Evolutionary conservation across 179 eudicot genomes (phyloP).

Genomic region (Vitellaria paradoxa): DNA sequence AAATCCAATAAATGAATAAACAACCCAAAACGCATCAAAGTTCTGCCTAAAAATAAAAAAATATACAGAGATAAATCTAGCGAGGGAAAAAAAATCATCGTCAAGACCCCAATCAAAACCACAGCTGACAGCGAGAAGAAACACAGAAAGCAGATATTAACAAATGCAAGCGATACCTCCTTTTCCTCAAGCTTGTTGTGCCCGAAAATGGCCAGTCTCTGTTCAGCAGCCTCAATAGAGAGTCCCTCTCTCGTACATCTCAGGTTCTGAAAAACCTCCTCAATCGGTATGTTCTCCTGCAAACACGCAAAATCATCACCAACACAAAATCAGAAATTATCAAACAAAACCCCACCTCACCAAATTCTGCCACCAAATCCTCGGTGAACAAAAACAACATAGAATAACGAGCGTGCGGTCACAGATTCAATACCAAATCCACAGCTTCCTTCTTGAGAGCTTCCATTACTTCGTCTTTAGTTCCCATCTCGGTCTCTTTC

Average conservation of each 20-base stretch:
- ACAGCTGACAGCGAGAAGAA: not conserved
- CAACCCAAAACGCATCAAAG: not conserved
- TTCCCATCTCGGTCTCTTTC: slow-evolving; percentile 39
- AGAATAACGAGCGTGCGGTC: not conserved
- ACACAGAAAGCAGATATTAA: not conserved
- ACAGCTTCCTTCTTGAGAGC: slow-evolving; percentile 65
- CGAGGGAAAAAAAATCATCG: too few relatives aligned
- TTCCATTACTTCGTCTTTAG: slow-evolving; percentile 48
- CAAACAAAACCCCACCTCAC: not conserved
- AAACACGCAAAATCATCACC: slow-evolving; percentile 3
- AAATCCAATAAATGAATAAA: slow-evolving; percentile 7
- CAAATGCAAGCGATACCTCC: slow-evolving; percentile 33
- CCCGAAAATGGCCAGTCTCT: slow-evolving; percentile 66
- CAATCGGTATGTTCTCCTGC: slow-evolving; percentile 79
- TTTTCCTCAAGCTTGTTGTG: slow-evolving; percentile 88
- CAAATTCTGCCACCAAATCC: slow-evolving; percentile 3
- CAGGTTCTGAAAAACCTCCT: slow-evolving; percentile 77
- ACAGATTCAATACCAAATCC: slow-evolving; percentile 42
- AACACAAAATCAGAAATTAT: not conserved
- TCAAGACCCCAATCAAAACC: not conserved
- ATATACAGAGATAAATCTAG: not conserved
- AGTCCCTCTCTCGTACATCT: slow-evolving; percentile 76
- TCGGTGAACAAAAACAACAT: not conserved
- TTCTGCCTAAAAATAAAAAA: not conserved
- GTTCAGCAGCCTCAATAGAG: slow-evolving; percentile 52